phyloP scores from a whole-genome alignment of 2,329 filamentous ascomycete species.

The Mycosphaerella sp. region DNA sequence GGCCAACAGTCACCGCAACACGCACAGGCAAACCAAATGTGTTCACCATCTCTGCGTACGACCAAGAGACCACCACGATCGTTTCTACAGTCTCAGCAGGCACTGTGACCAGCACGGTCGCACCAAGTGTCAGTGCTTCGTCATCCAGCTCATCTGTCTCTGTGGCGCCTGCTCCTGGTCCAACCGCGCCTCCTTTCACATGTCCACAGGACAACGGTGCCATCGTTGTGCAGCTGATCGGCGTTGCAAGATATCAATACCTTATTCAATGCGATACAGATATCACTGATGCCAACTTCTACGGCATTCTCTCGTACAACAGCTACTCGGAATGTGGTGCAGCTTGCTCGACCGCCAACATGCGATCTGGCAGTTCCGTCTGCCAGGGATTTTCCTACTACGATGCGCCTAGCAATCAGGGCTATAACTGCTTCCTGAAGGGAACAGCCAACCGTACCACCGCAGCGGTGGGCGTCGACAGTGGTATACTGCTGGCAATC shows the following conservation, averaged over 20 bases:
- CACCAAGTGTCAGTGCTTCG: constrained; percentile 7
- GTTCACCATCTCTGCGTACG: constrained; percentile 20
- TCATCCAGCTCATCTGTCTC: constrained; percentile 3
- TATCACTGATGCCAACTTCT: constrained; percentile 26
- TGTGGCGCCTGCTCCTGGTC: constrained; percentile 15
- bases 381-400: constrained; percentile 32
- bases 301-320: constrained; percentile 24
- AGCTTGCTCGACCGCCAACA: constrained; percentile 31
- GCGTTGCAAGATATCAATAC: constrained; percentile 31
- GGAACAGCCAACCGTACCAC: constrained; percentile 23
- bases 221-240: constrained; percentile 31
- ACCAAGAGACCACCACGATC: constrained; percentile 19
- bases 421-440: constrained; percentile 33
- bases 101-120: constrained; percentile 22
- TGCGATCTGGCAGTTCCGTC: constrained; percentile 25
- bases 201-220: constrained; percentile 32
- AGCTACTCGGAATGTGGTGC: constrained; percentile 31
- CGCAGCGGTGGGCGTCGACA: constrained; percentile 25
- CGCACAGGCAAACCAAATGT: constrained; percentile 23
- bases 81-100: constrained; percentile 8
- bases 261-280: constrained; percentile 31
- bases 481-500: constrained; percentile 28
- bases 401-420: constrained; percentile 18
- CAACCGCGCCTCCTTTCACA: constrained; percentile 27
- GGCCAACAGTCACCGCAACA: constrained; percentile 26